phyloP scores from a whole-genome alignment of 441 rosid genomes.

The Syzygium syzygioides region DNA sequence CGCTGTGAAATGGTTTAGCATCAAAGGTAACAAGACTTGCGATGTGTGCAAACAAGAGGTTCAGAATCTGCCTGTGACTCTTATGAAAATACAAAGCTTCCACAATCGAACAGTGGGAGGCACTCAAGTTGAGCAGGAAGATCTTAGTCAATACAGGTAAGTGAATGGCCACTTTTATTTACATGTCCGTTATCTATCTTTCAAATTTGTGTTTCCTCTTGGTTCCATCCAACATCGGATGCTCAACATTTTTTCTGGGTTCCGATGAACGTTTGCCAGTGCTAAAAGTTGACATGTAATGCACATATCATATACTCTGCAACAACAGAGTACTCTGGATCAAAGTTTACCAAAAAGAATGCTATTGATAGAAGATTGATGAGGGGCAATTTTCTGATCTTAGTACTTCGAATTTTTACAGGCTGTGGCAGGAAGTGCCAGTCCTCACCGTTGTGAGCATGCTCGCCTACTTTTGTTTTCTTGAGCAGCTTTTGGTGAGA shows the following conservation, averaged over 20 bases:
- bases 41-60: conserved; percentile 2
- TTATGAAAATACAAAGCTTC: neutral
- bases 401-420: neutral
- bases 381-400: neutral
- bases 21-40: conserved; percentile 4
- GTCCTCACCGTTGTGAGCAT: neutral
- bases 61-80: neutral
- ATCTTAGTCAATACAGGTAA: neutral
- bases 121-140: neutral
- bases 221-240: neutral
- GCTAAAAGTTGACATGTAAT: neutral
- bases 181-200: neutral
- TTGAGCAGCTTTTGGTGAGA: conserved; percentile 1
- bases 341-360: neutral
- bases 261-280: neutral
- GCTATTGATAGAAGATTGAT: neutral
- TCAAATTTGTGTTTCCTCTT: neutral
- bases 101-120: neutral
- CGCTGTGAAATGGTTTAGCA: neutral
- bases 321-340: neutral
- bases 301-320: neutral
- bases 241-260: neutral
- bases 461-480: neutral
- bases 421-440: conserved; percentile 3
- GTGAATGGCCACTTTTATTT: neutral